These are phyloP conservation scores for Diaporthe vexans DNA, from an alignment of 2,329 filamentous ascomycete genomes.

Conservation along the genomic window DNA sequence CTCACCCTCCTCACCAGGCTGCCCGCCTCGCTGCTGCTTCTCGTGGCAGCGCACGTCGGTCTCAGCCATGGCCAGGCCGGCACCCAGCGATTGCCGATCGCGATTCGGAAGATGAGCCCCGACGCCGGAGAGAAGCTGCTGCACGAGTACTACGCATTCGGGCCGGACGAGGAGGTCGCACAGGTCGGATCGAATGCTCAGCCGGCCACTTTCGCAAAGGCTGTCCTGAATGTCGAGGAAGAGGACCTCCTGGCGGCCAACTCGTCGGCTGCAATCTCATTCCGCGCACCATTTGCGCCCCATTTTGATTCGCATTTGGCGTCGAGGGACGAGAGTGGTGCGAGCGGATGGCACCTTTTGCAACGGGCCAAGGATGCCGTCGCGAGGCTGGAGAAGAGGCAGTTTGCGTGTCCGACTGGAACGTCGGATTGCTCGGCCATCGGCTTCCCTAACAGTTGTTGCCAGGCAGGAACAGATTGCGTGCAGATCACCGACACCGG, in stretches of 20 bases:
- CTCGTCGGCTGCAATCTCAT: constrained; percentile 53
- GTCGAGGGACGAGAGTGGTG: neutral
- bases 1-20: constrained; percentile 54
- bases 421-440: constrained; percentile 76
- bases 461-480: constrained; percentile 75
- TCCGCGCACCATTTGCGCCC: constrained; percentile 65
- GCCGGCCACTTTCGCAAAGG: constrained; percentile 33
- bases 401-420: constrained; percentile 75
- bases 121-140: constrained; percentile 82
- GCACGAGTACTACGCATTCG: constrained; percentile 73
- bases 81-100: constrained; percentile 62
- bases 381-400: constrained; percentile 66
- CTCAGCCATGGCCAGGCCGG: constrained; percentile 52
- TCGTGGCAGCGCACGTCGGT: constrained; percentile 57
- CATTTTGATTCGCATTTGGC: constrained; percentile 54
- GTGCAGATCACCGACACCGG: constrained; percentile 73
- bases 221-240: constrained; percentile 44
- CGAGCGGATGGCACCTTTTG: constrained; percentile 50
- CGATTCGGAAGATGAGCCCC: constrained; percentile 78
- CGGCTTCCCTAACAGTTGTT: constrained; percentile 80
- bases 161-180: constrained; percentile 47
- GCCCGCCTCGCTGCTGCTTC: constrained; percentile 60
- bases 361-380: constrained; percentile 62
- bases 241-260: constrained; percentile 50
- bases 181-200: constrained; percentile 33